phyloP scores from a whole-genome alignment of 768 basidiomycete genomes.

The Pseudohyphozyma bogoriensis region DNA sequence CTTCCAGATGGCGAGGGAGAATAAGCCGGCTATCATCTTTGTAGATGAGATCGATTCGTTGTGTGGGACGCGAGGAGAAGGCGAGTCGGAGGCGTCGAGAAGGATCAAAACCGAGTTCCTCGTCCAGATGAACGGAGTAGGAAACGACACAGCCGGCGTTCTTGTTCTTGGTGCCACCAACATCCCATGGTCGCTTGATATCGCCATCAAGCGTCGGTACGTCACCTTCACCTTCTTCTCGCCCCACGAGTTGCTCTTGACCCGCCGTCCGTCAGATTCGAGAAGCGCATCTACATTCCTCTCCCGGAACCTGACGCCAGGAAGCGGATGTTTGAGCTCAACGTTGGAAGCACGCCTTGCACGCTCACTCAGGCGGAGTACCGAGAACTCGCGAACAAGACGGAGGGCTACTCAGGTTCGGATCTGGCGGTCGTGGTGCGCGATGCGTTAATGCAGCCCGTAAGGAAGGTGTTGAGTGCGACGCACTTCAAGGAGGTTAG shows the following conservation, averaged over 20 bases:
- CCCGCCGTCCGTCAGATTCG: constrained; percentile 52
- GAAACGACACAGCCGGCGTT: constrained; percentile 92
- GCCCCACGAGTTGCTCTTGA: not conserved
- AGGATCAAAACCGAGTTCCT: constrained; percentile 87
- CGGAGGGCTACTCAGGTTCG: constrained; percentile 84
- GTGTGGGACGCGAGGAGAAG: constrained; percentile 85
- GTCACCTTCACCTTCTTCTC: constrained; percentile 25
- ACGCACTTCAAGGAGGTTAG: constrained; percentile 74
- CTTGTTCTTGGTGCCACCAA: constrained; percentile 95
- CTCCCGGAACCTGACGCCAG: constrained; percentile 87
- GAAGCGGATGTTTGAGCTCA: constrained; percentile 90
- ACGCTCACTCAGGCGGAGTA: constrained; percentile 69
- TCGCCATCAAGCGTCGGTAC: constrained; percentile 76
- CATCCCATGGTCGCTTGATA: constrained; percentile 95
- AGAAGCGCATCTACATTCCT: constrained; percentile 97
- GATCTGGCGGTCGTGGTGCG: constrained; percentile 91
- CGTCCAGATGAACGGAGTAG: constrained; percentile 98
- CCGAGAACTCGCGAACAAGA: constrained; percentile 65
- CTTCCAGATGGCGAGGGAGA: constrained; percentile 90
- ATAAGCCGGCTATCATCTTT: constrained; percentile 96
- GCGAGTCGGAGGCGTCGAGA: constrained; percentile 93
- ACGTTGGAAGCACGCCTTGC: constrained; percentile 86
- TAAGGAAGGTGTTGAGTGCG: constrained; percentile 87
- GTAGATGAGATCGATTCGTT: constrained; percentile 98
- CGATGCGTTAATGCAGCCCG: constrained; percentile 96